Base-by-base conservation (phyloP, 139 green algal genomes). In the Deuterostichococcus epilithicus region DNA sequence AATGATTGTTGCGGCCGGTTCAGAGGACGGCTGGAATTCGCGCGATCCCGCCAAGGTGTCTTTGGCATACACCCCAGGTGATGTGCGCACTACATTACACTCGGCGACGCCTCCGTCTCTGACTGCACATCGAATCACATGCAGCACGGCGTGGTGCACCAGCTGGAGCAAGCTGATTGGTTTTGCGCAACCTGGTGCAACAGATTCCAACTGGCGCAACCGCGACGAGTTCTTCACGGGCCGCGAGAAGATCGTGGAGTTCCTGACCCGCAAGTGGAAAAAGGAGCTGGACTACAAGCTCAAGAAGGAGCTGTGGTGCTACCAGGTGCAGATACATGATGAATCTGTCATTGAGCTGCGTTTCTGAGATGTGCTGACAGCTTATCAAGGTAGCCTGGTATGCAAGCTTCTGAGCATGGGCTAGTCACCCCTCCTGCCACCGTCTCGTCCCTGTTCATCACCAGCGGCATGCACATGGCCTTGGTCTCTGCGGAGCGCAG, bases 201-300 rank as follows among this genome's bases (percentile, higher is more conserved):
- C 78, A 66, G 88, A 92, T 59, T 84, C 80, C 20, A 65, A 90
- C 35, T 92, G 88, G 88, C 85, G 87, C 58, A 91, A 91, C 76
- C 68, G 88, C 36, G 71, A 76, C 25, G 75, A 88, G 72, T 90
- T 92, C 37, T 79, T 92, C 65, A 78, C 78, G 47, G 88, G 88
- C 1, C 66, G 88, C 8, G 78, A 86, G 13, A 83, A 76, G 23
- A 87, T 91, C 30, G 38, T 65, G 52, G 37, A 79, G 34, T 91
- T 92, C 47, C 72, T 92, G 44, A 78, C 36, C 1, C 68, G 70
- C 45, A 92, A 92, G 68, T 92, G 88, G 87, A 39, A 80, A 59
- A 82, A 82, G n/a, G 87, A 92, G 81, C 77, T 76, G 37, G 84
- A 88, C 42, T 92, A 91, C 80, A 79, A 74, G 59, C 80, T 92